phyloP scores from a whole-genome alignment of 2,329 filamentous ascomycete species.

The Teratosphaeria zuluensis region DNA sequence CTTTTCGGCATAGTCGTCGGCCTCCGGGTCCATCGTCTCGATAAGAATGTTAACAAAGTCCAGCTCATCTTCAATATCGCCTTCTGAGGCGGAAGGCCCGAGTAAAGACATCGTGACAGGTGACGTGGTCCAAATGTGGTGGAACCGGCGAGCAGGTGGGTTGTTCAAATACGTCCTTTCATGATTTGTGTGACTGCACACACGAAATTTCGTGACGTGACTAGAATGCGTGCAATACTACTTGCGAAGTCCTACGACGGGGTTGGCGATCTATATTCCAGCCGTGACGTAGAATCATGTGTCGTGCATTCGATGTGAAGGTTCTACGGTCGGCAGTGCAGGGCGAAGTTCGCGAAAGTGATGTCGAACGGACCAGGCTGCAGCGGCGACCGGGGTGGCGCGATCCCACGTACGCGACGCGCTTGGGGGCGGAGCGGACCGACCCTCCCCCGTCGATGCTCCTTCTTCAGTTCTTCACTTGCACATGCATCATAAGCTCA shows the following conservation, averaged over 20 bases:
- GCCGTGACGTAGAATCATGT: neutral
- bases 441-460: neutral
- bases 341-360: neutral
- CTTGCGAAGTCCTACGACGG: neutral
- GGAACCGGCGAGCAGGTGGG: neutral
- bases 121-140: neutral
- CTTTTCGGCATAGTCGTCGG: slow-evolving; percentile 19
- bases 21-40: slow-evolving; percentile 20
- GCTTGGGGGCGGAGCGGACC: neutral
- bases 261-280: neutral
- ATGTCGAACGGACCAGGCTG: neutral
- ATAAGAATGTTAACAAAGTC: slow-evolving; percentile 22
- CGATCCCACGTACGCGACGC: neutral
- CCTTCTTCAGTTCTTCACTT: neutral
- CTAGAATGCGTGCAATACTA: neutral
- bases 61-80: slow-evolving; percentile 27
- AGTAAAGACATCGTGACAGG: neutral
- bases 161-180: neutral
- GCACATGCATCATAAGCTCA: too few relatives aligned
- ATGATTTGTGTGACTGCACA: neutral
- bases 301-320: neutral
- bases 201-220: neutral
- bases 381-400: neutral
- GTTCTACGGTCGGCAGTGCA: neutral
- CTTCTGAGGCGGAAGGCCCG: neutral